Evolutionary conservation across 768 basidiomycete genomes (phyloP), one percentile per base, ranked within the genome.

Genomic region (Amanita thiersii): DNA sequence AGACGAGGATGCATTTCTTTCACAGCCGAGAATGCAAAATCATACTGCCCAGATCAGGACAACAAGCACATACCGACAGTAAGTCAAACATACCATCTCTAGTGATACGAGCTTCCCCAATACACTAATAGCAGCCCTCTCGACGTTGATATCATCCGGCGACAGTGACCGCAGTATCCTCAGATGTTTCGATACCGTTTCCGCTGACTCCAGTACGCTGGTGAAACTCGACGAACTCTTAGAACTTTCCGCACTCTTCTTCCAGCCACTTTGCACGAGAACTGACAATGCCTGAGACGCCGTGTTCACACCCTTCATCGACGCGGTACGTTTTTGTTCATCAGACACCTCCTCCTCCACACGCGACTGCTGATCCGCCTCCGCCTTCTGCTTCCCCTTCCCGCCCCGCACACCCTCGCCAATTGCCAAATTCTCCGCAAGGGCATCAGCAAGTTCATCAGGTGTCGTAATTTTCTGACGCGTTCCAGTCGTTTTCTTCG

Each of bases 41-140:
- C 72, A 50, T 70, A 72, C 86, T 87, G 45, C n/a, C 25, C 30
- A 20, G 8, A 12, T 26, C 19, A 35, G 23, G 30, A 45, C 19
- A 6, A 45, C 17, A 46, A 11, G 19, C 42, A 42, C n/a, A 10
- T 33, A 39, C 11, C 19, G 6, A 12, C 25, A 2, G 21, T 39
- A 15, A 14, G 15, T n/a, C n/a, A 4, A 25, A 69, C 86, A 39
- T 52, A 89, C 87, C 76, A 86, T 63, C 49, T 86, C 82, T 37
- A 89, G 54, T 17, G 69, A 51, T 18, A 86, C 64, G 1, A 89
- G 57, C 56, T 86, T 87, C 5, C 75, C 81, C 4, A 78, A 53
- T 3, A 88, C 60, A 44, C 79, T 79, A 37, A 70, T 69, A 1
- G 81, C 86, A 2, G 83, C 85, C 26, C 80, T 69, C 59, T 90